Evolutionary conservation across 164 flowering plant genomes (phyloP), one percentile per base, ranked within the genome.

Genomic region (Magnolia changhungtana): DNA sequence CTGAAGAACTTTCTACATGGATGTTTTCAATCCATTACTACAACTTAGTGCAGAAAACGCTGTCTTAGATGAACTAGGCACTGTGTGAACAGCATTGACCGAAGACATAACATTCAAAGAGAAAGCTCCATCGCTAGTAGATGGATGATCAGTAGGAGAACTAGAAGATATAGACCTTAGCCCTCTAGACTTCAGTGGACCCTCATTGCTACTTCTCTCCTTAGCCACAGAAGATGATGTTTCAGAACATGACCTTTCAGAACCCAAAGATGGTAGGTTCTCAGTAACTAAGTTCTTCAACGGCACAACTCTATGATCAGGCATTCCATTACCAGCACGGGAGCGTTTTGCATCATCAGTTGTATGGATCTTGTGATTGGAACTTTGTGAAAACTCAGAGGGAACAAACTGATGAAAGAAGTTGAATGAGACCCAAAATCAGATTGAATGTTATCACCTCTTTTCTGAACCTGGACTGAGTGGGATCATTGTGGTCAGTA

Each of bases 1-100:
- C 77, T 90, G 96, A 74, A 88, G 88, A 76, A 84, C 96, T 81
- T 89, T 95, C 81, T 70, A 65, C 75, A 86, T 75, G 20, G 94
- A 90, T 50, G 86, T 79, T 83, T 88, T 91, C 77, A 86, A 78
- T 37, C 88, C 90, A 84, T 74, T 85, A 73, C 50, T 78, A 71
- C 72, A 80, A 86, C 74, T 86, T 55, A 79, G 82, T 8, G 79
- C 50, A 79, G 74, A 76, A 69, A 50, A 75, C 51, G 72, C 13
- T 77, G 71, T 70, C 49, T 82, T 86, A 13, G 81, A 52, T 16
- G 83, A 67, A 11, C 52, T 64, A 68, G 64, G 13, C 49, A 18
- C 74, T 58, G 73, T 61, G n/a, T 78, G 80, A 52, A 52, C 58
- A 14, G 10, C 29, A 63, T 80, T 80, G 61, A 63, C 80, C 67